Conservation (phyloP, 2,329 filamentous ascomycete species). For the Venturia carpophila region DNA sequence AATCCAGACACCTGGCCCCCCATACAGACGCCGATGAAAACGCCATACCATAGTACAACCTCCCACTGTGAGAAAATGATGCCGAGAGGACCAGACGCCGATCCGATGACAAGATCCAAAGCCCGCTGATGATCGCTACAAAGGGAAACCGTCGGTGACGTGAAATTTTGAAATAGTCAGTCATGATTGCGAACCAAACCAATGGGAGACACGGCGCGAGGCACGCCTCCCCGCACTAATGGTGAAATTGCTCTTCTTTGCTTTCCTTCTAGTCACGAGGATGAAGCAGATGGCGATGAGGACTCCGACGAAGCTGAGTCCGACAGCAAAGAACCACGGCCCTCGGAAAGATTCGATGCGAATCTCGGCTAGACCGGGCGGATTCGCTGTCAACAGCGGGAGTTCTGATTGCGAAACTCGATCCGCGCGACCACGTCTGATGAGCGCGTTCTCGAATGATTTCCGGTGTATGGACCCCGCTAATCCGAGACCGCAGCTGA, state of each 20-base stretch:
- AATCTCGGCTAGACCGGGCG: not conserved
- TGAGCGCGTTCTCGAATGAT: conserved; percentile 5
- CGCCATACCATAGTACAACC: not conserved
- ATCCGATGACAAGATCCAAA: not conserved
- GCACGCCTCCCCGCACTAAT: not conserved
- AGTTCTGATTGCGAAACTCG: not conserved
- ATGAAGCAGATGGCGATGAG: conserved; percentile 11
- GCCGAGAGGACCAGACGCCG: not conserved
- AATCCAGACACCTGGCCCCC: not conserved
- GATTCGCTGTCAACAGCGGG: conserved; percentile 1
- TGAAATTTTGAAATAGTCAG: no score
- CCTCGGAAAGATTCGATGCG: conserved; percentile 14
- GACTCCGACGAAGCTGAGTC: conserved; percentile 10
- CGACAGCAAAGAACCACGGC: conserved; percentile 14
- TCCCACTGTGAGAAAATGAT: not conserved
- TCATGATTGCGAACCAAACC: not conserved
- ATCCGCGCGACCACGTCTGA: not conserved
- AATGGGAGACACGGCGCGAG: not conserved
- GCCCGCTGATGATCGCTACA: not conserved
- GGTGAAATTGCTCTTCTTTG: not conserved
- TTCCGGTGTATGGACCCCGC: conserved; percentile 37
- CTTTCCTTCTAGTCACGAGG: not conserved
- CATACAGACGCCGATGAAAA: not conserved
- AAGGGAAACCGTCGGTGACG: not conserved
- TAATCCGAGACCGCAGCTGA: conserved; percentile 57